Evolutionary conservation across 1,284 basidiomycete genomes (phyloP).

Genomic region (Hemileia vastatrix): DNA sequence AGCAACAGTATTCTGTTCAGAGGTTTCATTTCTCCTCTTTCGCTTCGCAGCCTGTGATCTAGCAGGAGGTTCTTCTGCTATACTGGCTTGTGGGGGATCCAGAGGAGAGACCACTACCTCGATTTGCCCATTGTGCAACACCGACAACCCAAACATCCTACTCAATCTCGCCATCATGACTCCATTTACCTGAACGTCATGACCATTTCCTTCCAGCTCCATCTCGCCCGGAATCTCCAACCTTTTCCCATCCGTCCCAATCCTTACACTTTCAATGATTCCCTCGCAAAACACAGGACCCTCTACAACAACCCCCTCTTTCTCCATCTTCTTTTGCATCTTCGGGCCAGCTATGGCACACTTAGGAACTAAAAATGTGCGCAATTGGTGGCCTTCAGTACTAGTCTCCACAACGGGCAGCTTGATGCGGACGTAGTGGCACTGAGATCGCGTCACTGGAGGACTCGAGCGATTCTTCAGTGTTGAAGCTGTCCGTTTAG

Average conservation of each 20-base stretch:
- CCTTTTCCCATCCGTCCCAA: conserved; percentile 16
- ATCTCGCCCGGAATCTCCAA: not conserved
- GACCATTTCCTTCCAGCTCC: not conserved
- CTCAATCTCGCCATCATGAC: conserved; percentile 17
- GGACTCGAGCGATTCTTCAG: conserved; percentile 9
- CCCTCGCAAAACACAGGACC: conserved; percentile 15
- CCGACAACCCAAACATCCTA: conserved; percentile 7
- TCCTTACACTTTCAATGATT: conserved; percentile 13
- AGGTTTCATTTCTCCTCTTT: too few species aligned
- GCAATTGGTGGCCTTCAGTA: too few species aligned
- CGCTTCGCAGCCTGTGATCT: too few species aligned
- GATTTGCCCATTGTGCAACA: conserved; percentile 19
- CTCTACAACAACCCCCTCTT: conserved; percentile 8
- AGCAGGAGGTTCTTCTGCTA: too few species aligned
- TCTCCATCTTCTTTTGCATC: conserved; percentile 14
- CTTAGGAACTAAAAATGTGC: conserved; percentile 23
- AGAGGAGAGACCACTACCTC: conserved; percentile 21
- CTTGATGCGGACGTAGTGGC: conserved; percentile 20
- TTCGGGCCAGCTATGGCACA: conserved; percentile 17
- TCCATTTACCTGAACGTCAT: conserved; percentile 6
- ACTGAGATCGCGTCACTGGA: conserved; percentile 23
- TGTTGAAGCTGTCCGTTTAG: conserved; percentile 7
- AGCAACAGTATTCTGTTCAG: too few species aligned
- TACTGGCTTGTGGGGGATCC: too few species aligned
- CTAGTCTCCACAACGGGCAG: too few species aligned